A percentile compares a stretch with the other conserved stretches of the same genome.
phyloP scores from a whole-genome alignment of 2,329 filamentous ascomycete species.

The Scedosporium dehoogii region DNA sequence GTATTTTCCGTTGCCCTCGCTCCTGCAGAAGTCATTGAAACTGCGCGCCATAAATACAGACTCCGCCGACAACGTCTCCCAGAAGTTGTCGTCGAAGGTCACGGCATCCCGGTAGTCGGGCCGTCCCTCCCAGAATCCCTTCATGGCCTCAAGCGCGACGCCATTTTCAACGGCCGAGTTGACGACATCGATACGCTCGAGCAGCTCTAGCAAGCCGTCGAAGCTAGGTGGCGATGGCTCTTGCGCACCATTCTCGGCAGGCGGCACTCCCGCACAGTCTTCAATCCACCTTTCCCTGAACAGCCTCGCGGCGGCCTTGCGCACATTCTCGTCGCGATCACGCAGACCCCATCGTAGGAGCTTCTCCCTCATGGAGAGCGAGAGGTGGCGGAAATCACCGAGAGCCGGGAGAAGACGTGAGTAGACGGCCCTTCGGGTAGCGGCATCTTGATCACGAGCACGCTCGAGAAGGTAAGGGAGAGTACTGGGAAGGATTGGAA shows the following conservation, averaged over 20 bases:
- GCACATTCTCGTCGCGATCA: conserved; percentile 87
- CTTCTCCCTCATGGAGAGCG: conserved; percentile 90
- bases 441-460: conserved; percentile 77
- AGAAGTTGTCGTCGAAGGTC: conserved; percentile 64
- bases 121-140: conserved; percentile 88
- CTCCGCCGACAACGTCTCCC: conserved; percentile 74
- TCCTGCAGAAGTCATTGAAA: conserved; percentile 87
- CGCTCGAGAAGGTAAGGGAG: conserved; percentile 83
- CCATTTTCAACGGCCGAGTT: conserved; percentile 85
- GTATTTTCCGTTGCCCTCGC: conserved; percentile 62
- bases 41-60: conserved; percentile 83
- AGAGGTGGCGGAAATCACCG: conserved; percentile 89
- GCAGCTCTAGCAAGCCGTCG: conserved; percentile 76
- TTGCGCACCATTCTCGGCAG: conserved; percentile 46
- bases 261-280: conserved; percentile 66
- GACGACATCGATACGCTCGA: conserved; percentile 89
- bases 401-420: conserved; percentile 76
- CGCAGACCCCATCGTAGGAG: conserved; percentile 88
- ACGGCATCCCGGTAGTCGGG: conserved; percentile 70
- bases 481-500: conserved; percentile 76
- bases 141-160: conserved; percentile 89
- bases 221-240: conserved; percentile 51
- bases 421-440: conserved; percentile 78
- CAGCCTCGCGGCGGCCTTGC: conserved; percentile 79
- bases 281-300: conserved; percentile 98